Base-by-base conservation (phyloP, 805 yeast genomes). In the Candida sakaeoensis region DNA sequence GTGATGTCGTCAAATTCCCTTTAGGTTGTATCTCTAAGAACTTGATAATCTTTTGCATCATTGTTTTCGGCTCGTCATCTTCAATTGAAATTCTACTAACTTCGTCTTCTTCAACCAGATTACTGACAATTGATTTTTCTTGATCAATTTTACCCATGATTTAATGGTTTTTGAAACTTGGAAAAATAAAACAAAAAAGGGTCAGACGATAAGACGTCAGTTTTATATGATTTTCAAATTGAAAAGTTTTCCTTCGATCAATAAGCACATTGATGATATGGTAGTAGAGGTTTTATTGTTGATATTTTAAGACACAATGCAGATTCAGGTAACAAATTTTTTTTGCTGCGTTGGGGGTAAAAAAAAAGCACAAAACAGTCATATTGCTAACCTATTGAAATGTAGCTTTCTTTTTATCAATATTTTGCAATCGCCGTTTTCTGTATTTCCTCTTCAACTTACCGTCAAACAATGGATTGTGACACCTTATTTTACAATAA, bases 1-100 rank as follows among this genome's bases (percentile, higher is more conserved):
- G 86, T 2, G 77, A 49, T 3, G 77, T 48, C 0, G 85, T 63
- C 26, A 82, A 65, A n/a, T 38, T 29, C 14, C 68, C 73, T 3
- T 64, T 61, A 23, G 43, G 55, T 53, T 38, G 41, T 2, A 38
- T 36, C 26, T 38, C 41, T 13, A 38, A 8, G 7, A 17, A 30
- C 7, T 25, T 28, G 9, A 26, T 25, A 8, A 37, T 14, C 27
- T 29, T 41, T 33, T 28, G 33, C 40, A 33, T 29, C 4, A 36
- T 17, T 22, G 40, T 8, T 19, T 21, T 12, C 5, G 25, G 19
- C 12, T 36, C 27, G 5, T 23, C 39, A 27, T 15, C 27, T 18
- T 36, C 33, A 13, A 25, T 18, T 15, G 37, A 25, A 3, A 17
- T 25, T 24, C 17, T 15, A 34, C 37, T 34, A 6, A 34, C 15